These are phyloP conservation scores for Penicillium sp. DNA, from an alignment of 2,329 filamentous ascomycete genomes.

Conservation along the genomic window DNA sequence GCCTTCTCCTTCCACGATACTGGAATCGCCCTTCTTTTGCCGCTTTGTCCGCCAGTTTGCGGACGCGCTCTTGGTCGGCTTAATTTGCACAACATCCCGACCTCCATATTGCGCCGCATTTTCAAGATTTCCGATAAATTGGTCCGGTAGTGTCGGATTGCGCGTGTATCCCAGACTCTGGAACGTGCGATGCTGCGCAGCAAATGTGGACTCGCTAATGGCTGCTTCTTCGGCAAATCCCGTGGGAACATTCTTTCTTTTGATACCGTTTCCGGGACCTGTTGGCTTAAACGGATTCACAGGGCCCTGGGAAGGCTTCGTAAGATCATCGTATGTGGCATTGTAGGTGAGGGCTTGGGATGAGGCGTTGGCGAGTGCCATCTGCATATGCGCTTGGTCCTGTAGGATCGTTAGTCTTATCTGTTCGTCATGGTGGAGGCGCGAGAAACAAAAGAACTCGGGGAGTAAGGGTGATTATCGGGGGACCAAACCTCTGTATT, in stretches of 20 bases:
- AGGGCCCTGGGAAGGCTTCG: slow-evolving; percentile 64
- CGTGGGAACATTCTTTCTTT: slow-evolving; percentile 79
- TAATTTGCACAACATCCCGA: slow-evolving; percentile 53
- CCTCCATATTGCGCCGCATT: slow-evolving; percentile 46
- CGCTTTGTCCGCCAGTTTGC: slow-evolving; percentile 67
- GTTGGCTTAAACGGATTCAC: slow-evolving; percentile 71
- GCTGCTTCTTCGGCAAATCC: slow-evolving; percentile 84
- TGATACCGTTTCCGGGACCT: slow-evolving; percentile 51
- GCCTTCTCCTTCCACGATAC: slow-evolving; percentile 78
- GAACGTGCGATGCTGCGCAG: slow-evolving; percentile 79
- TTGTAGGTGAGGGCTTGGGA: slow-evolving; percentile 52
- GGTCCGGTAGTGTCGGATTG: slow-evolving; percentile 43
- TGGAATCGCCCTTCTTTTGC: slow-evolving; percentile 80
- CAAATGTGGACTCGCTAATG: slow-evolving; percentile 87
- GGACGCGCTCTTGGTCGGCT: slow-evolving; percentile 67
- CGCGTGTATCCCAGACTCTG: slow-evolving; percentile 60
- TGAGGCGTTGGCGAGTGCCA: slow-evolving; percentile 52
- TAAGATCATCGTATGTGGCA: slow-evolving; percentile 68
- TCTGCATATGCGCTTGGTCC: slow-evolving; percentile 50
- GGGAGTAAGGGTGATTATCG: slow-evolving; percentile 3
- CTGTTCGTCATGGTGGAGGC: neutral
- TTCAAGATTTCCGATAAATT: slow-evolving; percentile 48
- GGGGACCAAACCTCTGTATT: slow-evolving; percentile 56
- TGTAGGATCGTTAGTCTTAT: slow-evolving; percentile 41
- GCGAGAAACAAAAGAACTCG: neutral